Percentiles rank a stretch among this genome's conserved stretches.
These are phyloP conservation scores for Ilyonectria sp. DNA, from an alignment of 2,329 filamentous ascomycete genomes.

Conservation along the genomic window DNA sequence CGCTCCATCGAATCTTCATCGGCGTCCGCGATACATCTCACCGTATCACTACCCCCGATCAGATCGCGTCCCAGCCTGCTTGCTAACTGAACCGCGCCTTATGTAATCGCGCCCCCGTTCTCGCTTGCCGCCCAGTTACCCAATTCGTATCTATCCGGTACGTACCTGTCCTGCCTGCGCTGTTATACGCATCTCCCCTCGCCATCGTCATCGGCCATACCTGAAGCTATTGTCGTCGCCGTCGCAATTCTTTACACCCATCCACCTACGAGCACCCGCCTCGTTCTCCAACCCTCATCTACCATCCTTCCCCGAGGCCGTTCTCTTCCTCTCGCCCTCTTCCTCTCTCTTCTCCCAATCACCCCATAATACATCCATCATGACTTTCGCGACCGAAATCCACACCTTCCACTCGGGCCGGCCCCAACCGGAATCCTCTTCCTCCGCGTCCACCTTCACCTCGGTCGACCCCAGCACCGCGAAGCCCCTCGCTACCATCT, in stretches of 20 bases:
- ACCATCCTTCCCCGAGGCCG: conserved; percentile 3
- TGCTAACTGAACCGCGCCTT: neutral
- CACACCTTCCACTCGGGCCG: conserved; percentile 84
- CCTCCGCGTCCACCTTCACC: conserved; percentile 75
- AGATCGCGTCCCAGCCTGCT: neutral
- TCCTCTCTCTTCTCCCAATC: neutral
- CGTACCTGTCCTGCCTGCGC: neutral
- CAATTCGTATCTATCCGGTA: neutral
- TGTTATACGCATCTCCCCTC: neutral
- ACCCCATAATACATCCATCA: conserved; percentile 36
- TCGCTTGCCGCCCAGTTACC: neutral
- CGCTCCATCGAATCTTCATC: neutral
- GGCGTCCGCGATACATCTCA: neutral
- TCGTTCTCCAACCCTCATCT: neutral
- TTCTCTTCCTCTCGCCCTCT: neutral
- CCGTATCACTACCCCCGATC: neutral
- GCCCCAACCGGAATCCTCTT: conserved; percentile 70
- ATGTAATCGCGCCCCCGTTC: conserved; percentile 1
- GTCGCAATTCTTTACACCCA: conserved; percentile 1
- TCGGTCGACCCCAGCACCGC: conserved; percentile 82
- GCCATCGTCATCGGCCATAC: conserved; percentile 3
- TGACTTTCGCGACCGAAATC: conserved; percentile 57
- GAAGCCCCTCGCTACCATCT: conserved; percentile 78
- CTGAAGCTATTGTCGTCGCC: conserved; percentile 1
- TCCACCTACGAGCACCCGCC: conserved; percentile 6